A percentile compares a stretch with the other conserved stretches of the same genome.
phyloP scores from a whole-genome alignment of 257 asterid species.

The Phtheirospermum japonicum region DNA sequence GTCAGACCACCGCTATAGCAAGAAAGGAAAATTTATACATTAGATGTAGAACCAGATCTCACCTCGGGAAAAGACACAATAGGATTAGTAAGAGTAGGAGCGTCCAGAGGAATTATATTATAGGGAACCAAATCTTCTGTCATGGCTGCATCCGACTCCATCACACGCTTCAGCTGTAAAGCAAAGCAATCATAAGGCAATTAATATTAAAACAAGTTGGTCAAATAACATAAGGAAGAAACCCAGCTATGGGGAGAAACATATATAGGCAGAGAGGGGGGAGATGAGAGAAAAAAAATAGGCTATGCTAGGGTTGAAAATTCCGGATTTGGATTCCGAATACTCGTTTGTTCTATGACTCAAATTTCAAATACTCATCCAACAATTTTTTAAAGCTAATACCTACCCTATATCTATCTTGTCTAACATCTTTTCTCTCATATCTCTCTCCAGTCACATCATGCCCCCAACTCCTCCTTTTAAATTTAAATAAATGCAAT shows the following conservation, averaged over 20 bases:
- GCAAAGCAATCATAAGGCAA: conserved; percentile 30
- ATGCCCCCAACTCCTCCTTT: no score
- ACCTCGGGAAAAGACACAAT: conserved; percentile 83
- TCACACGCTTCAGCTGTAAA: conserved; percentile 81
- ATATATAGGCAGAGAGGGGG: neutral
- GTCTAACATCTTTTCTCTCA: no score
- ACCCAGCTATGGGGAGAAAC: neutral
- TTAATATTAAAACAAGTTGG: conserved; percentile 10
- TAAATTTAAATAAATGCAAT: no score
- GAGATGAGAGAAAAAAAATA: no score
- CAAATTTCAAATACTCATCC: no score
- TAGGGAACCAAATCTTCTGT: conserved; percentile 84
- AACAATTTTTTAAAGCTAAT: no score
- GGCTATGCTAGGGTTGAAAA: no score
- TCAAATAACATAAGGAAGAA: conserved; percentile 12
- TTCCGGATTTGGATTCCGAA: no score
- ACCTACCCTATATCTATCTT: no score
- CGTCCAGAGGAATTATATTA: conserved; percentile 92
- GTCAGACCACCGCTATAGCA: conserved; percentile 23
- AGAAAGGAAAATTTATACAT: conserved; percentile 4
- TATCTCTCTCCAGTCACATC: no score
- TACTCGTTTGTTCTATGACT: no score
- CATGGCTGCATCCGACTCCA: conserved; percentile 98
- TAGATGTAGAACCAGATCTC: conserved; percentile 26
- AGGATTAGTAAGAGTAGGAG: conserved; percentile 67